Evolutionary conservation across 2,329 filamentous ascomycete genomes (phyloP), one percentile per base, ranked within the genome.

Genomic region (Cladosporium sp.): DNA sequence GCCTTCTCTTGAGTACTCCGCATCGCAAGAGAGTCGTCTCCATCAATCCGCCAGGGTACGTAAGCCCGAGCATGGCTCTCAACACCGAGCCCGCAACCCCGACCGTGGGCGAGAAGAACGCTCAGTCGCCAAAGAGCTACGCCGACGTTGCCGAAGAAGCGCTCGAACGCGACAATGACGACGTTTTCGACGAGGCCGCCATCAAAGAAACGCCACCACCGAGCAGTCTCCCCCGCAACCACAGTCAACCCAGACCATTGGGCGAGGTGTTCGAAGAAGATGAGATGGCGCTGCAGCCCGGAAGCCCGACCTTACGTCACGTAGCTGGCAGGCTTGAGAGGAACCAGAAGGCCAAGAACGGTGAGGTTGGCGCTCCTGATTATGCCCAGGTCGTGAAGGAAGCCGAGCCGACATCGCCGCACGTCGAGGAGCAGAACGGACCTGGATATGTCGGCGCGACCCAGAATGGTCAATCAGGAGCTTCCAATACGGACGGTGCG

Each of bases 61-160:
- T 40, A 22, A 39, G 37, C 24, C 39, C 39, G 20, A 29, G 58
- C 52, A 73, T 72, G 70, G 68, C 70, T 56, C 61, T 71, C 50
- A 71, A 70, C 43, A 42, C 66, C 27, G 71, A 73, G 57, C 71
- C 70, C 19, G 66, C 70, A 37, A 64, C 63, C 52, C 68, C 70
- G 12, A 59, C 66, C 36, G 67, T 69, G 56, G 69, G 71, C 47
- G 59, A 66, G 30, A 61, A 66, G 34, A 64, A 69, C 15, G 52
- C 68, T 30, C 65, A 73, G 29, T 59, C 68, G 15, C 69, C 68
- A 53, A 75, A 74, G 58, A 70, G 69, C 42, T 74, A 71, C 58
- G 70, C 68, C 29, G 71, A 70, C 54, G 71, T 71, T 27, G 67
- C 67, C 20, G 56, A 57, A 17, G 55, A 62, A 38, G 61, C 39